Conservation (phyloP, 495 filamentous ascomycete genomes). For the Aspergillus diversus region DNA sequence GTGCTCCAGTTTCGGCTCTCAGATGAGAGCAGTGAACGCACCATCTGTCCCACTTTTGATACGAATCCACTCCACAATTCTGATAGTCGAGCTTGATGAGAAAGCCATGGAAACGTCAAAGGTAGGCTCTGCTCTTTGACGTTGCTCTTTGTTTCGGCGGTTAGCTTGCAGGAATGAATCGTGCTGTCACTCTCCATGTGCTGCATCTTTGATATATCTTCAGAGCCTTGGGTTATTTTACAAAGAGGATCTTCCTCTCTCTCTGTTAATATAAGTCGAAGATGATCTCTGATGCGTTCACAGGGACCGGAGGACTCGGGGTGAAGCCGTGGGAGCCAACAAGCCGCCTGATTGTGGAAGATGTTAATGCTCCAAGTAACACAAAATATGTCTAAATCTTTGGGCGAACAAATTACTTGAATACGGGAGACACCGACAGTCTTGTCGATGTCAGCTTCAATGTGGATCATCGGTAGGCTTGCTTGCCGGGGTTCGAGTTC, state of each 20-base stretch:
- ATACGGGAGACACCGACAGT: conserved; percentile 29
- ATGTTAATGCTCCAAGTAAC: conserved; percentile 34
- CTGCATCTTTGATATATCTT: background rate
- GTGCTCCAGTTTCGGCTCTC: background rate
- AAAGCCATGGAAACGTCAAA: background rate
- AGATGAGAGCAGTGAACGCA: background rate
- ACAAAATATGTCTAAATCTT: conserved; percentile 32
- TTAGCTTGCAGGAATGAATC: background rate
- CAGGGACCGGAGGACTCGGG: conserved; percentile 16
- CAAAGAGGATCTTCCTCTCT: background rate
- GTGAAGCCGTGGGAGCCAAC: conserved; percentile 37
- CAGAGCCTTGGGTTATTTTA: background rate
- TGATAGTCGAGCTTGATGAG: background rate
- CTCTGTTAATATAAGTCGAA: conserved; percentile 19
- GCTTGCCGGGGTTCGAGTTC: conserved; percentile 18
- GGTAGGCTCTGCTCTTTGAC: background rate
- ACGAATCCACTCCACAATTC: background rate
- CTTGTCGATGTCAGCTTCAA: conserved; percentile 12
- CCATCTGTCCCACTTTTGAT: background rate
- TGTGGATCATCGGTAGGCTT: conserved; percentile 26
- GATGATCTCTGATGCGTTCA: conserved; percentile 13
- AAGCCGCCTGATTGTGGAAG: conserved; percentile 13
- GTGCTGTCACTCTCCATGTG: background rate
- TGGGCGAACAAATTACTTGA: conserved; percentile 31
- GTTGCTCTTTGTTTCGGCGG: background rate